Evolutionary conservation across 164 flowering plant genomes (phyloP), one percentile per base, ranked within the genome.

Genomic region (Macadamia tetraphylla): DNA sequence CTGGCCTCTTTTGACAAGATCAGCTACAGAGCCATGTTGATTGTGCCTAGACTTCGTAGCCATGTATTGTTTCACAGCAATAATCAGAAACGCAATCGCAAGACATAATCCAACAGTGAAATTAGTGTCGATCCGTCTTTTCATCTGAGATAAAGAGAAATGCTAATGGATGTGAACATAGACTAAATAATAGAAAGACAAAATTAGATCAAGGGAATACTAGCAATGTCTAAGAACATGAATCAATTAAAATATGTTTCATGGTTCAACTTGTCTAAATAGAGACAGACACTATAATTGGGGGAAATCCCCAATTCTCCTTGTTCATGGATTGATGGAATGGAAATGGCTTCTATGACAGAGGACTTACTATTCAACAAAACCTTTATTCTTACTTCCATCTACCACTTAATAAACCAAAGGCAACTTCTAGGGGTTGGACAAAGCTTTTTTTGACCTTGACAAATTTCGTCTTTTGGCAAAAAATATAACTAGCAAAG

Each of bases 1-100:
- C 79, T 92, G 99, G 30, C 99, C 97, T 64, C 97, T 92, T 67
- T 92, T 86, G 44, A 94, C 97, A 76, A 92, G 96, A 81, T 94
- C 97, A 66, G 90, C 96, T 3, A 94, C 95, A 67, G 99, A 84
- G 49, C 99, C 99, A 68, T 87, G 85, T 63, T 72, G 81, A 57
- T 69, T 78, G 63, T 76, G 15, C 62, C 81, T 85, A 43, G 81
- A 68, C 72, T 78, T 86, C 77, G 82, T 86, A 58, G 56, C 71
- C 31, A 76, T 64, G 68, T 71, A 80, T 58, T 72, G 77, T 81
- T 87, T 84, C 48, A 83, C 75, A 30, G 81, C 75, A 74, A 87
- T 63, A 63, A 86, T 42, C 65, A 89, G 57, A 64, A 85, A 12
- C 56, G 84, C 74, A 56, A 83, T 71, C 12, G 77, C 84, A 70